phyloP scores from a whole-genome alignment of 495 filamentous ascomycete genomes.

The Thermothielavioides terrestris region DNA sequence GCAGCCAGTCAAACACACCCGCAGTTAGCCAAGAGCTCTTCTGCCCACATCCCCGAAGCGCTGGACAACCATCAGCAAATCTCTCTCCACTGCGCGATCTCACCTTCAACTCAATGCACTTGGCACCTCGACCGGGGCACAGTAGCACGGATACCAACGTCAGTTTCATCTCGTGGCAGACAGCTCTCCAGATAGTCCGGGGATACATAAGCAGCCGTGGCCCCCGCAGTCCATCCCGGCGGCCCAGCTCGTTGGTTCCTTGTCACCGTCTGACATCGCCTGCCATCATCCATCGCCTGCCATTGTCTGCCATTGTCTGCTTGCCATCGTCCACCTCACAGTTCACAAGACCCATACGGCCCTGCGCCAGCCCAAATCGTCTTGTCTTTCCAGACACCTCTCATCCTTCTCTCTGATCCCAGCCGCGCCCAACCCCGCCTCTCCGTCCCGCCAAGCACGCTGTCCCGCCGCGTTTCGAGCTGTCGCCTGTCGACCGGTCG shows the following conservation, averaged over 20 bases:
- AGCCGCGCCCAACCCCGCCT: background rate
- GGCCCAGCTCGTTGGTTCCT: background rate
- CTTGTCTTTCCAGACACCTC: too few species aligned
- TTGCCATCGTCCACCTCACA: too few species aligned
- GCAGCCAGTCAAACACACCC: background rate
- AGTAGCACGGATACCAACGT: background rate
- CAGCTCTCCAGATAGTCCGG: background rate
- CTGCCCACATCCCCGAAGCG: background rate
- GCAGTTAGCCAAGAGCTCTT: slow-evolving; percentile 3
- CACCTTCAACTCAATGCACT: background rate
- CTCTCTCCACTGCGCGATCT: background rate
- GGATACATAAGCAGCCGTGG: slow-evolving; percentile 3
- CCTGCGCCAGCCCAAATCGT: too few species aligned
- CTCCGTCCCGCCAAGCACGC: too few species aligned
- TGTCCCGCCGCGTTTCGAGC: background rate
- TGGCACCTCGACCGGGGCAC: background rate
- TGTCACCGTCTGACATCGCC: background rate
- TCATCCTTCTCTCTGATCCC: too few species aligned
- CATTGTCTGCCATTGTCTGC: too few species aligned
- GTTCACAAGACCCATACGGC: too few species aligned
- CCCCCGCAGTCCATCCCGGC: background rate
- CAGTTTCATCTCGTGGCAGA: background rate
- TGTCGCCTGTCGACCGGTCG: background rate
- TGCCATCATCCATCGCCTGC: background rate
- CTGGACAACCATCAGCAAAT: background rate